These are phyloP conservation scores for Bassia scoparia DNA, from an alignment of 148 eudicot genomes.

Conservation along the genomic window DNA sequence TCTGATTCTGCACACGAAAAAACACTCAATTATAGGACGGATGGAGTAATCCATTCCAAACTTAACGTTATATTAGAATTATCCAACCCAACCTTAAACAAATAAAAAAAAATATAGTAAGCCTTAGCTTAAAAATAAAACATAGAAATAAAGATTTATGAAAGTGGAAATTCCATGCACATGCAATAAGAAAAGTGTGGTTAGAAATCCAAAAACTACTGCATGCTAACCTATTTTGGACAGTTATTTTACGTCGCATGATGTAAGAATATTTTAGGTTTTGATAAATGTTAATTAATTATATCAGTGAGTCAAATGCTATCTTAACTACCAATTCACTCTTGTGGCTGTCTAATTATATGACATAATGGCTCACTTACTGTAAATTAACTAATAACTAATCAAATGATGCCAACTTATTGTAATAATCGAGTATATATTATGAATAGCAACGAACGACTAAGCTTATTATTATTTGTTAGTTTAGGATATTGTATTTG, in stretches of 20 bases:
- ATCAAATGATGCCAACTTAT: not conserved
- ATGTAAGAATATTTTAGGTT: not conserved
- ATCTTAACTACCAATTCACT: not conserved
- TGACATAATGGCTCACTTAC: constrained; percentile 5
- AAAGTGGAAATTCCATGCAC: no score
- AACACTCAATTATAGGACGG: no score
- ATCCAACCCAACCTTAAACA: no score
- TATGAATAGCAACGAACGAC: no score
- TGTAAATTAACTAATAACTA: not conserved
- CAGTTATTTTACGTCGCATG: not conserved
- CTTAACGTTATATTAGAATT: no score
- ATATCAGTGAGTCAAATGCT: not conserved
- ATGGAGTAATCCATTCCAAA: no score
- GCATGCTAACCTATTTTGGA: not conserved
- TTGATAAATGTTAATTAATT: not conserved
- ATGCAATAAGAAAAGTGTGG: no score
- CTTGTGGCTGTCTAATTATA: not conserved
- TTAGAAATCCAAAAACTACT: no score
- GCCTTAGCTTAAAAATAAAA: no score
- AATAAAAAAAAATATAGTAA: no score
- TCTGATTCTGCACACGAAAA: no score
- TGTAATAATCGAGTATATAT: not conserved
- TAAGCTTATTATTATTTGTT: not conserved
- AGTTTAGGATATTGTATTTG: not conserved
- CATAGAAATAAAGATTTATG: no score